Base-by-base conservation (phyloP, 345 rosid species). In the Heritiera littoralis region DNA sequence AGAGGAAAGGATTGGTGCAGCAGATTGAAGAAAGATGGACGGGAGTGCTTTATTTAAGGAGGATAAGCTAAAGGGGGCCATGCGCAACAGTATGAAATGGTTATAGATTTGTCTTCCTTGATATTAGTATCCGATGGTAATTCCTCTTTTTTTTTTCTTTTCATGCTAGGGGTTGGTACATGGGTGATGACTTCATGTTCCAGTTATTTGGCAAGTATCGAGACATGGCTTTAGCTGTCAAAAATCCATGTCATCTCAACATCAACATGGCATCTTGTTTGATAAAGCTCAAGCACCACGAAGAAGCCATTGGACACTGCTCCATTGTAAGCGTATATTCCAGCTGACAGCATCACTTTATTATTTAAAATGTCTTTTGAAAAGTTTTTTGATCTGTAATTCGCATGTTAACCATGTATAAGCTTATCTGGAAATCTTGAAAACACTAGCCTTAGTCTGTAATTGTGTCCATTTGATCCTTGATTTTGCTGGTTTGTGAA, bases 11-110 rank as follows among this genome's bases (percentile, higher is more conserved):
- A 38, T 38, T 38, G 91, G 97, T 77, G 88, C 94, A 63, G 98
- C 98, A 72, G 98, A 93, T 81, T 82, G 94, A 84, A 85, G 97
- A 83, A 94, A 92, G 85, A 93, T 89, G 97, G 98, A 94, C 79
- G 98, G 98, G 73, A 94, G 93, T 87, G 81, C 86, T 70, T 83
- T 93, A 18, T 94, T 88, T 74, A 93, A 89, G 82, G 97, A 90
- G 55, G 95, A 88, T 41, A 92, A 93, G 85, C 81, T 92, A 52
- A 97, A 93, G 85, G 98, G 92, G 86, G 98, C 98, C 80, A 89
- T 92, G 92, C 98, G 28, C 28, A 90, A 77, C 97, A 95, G 79
- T 95, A 95, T 92, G 98, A 95, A 87, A 95, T 93, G 98, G 98
- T 93, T 82, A 85, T 45, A 18, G 67, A 72, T 84, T 80, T 61